Percentiles rank a stretch among this genome's conserved stretches.
Evolutionary conservation across 352 stramenopile genomes (phyloP).

Genomic region (Globisporangium yorkense): DNA sequence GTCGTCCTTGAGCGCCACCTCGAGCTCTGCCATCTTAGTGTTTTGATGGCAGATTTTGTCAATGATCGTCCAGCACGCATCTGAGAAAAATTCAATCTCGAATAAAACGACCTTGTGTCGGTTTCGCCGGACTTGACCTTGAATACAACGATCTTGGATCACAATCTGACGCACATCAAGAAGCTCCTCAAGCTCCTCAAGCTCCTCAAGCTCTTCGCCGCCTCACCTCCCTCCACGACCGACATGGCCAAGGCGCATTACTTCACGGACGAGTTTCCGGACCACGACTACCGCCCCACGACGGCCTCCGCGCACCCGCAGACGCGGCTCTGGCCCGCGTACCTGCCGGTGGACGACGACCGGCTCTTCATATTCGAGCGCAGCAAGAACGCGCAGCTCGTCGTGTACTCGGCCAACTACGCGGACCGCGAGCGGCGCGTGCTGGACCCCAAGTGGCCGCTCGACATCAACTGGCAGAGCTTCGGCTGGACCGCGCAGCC

Average conservation of each 20-base stretch:
- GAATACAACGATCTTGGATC: too few species aligned
- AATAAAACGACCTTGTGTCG: too few species aligned
- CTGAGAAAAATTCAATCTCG: too few species aligned
- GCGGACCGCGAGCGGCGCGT: slow-evolving; percentile 34
- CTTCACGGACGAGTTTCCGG: slow-evolving; percentile 72
- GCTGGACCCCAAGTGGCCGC: slow-evolving; percentile 53
- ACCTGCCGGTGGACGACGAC: slow-evolving; percentile 52
- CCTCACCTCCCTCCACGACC: too few species aligned
- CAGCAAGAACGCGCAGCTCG: slow-evolving; percentile 77
- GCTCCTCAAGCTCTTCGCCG: too few species aligned
- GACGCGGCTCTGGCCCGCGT: slow-evolving; percentile 62
- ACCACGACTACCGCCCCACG: slow-evolving; percentile 61
- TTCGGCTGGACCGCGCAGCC: slow-evolving; percentile 69
- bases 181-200: too few species aligned
- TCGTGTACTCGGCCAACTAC: slow-evolving; percentile 74
- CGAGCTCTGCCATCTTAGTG: slow-evolving; percentile 21
- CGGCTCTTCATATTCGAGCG: slow-evolving; percentile 72
- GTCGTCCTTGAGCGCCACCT: slow-evolving; percentile 43
- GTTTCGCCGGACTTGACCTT: too few species aligned
- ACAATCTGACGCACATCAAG: too few species aligned
- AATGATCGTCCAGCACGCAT: too few species aligned
- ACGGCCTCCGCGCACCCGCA: slow-evolving; percentile 49
- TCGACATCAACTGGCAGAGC: slow-evolving; percentile 82
- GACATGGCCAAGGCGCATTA: slow-evolving; percentile 23
- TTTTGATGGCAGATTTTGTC: too few species aligned